Conservation (phyloP, 441 rosid species). For the Theobroma grandiflorum region DNA sequence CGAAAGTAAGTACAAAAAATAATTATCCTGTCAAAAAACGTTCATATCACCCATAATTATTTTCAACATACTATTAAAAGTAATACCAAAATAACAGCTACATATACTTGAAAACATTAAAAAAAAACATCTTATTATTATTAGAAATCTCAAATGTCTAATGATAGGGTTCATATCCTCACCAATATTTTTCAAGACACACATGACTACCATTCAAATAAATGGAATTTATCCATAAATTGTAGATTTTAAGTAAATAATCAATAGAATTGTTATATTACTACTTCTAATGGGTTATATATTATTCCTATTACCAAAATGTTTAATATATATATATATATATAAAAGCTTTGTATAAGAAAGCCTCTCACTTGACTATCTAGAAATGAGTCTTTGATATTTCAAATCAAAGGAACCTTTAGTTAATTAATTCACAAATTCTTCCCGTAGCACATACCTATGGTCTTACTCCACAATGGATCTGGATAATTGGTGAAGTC, state of each 20-base stretch:
- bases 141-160: too few relatives aligned
- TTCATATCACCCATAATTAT: neutral
- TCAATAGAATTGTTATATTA: too few relatives aligned
- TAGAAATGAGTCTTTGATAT: neutral
- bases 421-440: neutral
- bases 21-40: neutral
- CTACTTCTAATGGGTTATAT: neutral
- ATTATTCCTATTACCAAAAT: neutral
- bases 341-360: neutral
- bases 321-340: neutral
- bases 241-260: too few relatives aligned
- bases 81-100: too few relatives aligned
- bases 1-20: neutral
- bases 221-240: too few relatives aligned
- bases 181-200: too few relatives aligned
- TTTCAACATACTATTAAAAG: neutral
- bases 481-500: rapidly evolving
- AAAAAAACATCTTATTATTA: too few relatives aligned
- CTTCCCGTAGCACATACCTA: neutral
- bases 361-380: neutral
- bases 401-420: neutral
- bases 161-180: too few relatives aligned
- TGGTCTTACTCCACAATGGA: neutral
- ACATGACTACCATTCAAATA: too few relatives aligned
- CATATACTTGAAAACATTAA: too few relatives aligned